These are phyloP conservation scores for Moricandia arvensis DNA, from an alignment of 345 rosid genomes.

Conservation along the genomic window DNA sequence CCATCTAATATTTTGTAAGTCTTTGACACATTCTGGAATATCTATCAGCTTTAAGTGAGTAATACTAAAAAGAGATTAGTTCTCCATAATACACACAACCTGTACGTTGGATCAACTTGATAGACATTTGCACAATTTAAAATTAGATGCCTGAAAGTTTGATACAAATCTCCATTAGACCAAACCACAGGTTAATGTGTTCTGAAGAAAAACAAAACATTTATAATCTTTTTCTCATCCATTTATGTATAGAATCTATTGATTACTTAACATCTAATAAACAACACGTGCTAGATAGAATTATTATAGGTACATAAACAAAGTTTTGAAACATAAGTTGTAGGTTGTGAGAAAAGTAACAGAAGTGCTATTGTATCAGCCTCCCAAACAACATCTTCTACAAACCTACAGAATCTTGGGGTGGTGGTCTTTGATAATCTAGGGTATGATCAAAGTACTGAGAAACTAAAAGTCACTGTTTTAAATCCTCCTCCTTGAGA, in stretches of 20 bases:
- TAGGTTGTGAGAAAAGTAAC: neutral
- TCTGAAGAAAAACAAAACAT: neutral
- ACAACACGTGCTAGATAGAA: neutral
- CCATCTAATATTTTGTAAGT: too few species aligned
- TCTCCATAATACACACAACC: too few species aligned
- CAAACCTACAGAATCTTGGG: constrained; percentile 29
- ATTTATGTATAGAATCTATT: neutral
- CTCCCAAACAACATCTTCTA: constrained; percentile 18
- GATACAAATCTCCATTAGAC: too few species aligned
- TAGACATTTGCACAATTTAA: too few species aligned
- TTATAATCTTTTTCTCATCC: neutral
- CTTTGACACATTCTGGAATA: too few species aligned
- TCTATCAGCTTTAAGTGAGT: too few species aligned
- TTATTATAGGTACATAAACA: constrained; percentile 30
- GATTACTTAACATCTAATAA: neutral
- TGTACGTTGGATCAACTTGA: too few species aligned
- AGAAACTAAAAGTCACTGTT: constrained; percentile 19
- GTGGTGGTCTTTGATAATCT: constrained; percentile 16
- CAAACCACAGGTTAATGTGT: too few species aligned
- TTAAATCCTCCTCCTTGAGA: neutral
- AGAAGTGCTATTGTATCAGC: constrained; percentile 10
- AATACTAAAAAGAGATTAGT: too few species aligned
- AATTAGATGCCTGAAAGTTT: too few species aligned
- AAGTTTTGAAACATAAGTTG: constrained; percentile 10
- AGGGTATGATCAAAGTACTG: neutral